Evolutionary conservation across 345 rosid genomes (phyloP), one percentile per base, ranked within the genome.

Genomic region (Lumnitzera racemosa): DNA sequence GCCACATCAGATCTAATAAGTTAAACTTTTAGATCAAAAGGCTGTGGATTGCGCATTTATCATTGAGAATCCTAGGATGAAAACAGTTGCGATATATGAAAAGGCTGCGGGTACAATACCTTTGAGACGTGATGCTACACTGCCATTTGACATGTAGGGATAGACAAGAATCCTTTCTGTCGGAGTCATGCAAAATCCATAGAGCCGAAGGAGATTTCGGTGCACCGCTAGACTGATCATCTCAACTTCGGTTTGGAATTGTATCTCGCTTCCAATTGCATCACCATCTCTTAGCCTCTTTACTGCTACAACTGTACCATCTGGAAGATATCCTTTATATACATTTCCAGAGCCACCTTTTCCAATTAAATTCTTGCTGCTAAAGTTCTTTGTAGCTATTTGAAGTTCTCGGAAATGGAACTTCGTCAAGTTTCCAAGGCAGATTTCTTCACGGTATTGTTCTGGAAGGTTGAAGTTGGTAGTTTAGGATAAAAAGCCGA

Each of bases 71-170:
- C 43, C 43, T 36, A 9, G 43, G 43, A 36, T 36, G 43, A 36
- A 36, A 36, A 36, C 10, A 36, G 43, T 36, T 36, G 43, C 43
- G 4, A 36, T 36, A 36, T 7, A 36, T 5, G 4, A 36, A 36
- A 36, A 7, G 11, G 7, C 43, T 23, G 14, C 49, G 36, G 49
- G 24, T 15, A 43, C 56, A 24, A 58, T 78, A 91, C 98, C 91
- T 76, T 81, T 91, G 63, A 91, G 95, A 59, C 96, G 95, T 53
- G 76, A 76, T 70, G 95, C 87, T 17, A 88, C 98, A 56, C 96
- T 91, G 17, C 98, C 96, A 72, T 91, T 88, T n/a, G 98, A 81
- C 96, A 88, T 91, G 80, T 83, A 88, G 36, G 98, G 98, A 68
- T 91, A 91, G 29, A 88, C 90, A 49, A 91, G 66, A 56, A 91